Base-by-base conservation (phyloP, 169 alveolate genomes). In the Eimeria acervulina region DNA sequence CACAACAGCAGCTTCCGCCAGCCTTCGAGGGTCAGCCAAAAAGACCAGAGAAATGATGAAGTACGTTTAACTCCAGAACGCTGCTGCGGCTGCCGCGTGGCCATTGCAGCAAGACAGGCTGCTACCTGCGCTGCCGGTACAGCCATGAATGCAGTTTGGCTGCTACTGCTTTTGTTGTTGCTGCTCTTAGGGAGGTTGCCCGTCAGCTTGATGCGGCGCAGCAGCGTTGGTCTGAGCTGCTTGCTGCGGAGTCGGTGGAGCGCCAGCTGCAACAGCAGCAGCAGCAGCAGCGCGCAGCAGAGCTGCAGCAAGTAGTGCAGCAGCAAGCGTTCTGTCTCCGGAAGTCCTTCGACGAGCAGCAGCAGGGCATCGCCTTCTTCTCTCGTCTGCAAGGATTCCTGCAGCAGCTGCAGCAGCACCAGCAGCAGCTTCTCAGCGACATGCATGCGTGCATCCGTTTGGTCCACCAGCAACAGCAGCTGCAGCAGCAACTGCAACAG, bases 321-420 rank as follows among this genome's bases (percentile, higher is more conserved):
- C 80, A 85, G 66, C 93, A 85, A 85, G 81, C 93, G 12, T 38
- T 12, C 40, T 59, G 31, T 26, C 93, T 85, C 8, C 47, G 80
- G 17, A 85, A 61, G 61, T 26, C 93, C 44, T 52, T 85, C 26
- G 47, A 42, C 17, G 93, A 85, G 70, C 93, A 85, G 59, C 93
- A 85, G 80, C 93, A 85, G 80, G 93, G 93, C n/a, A 2, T 59
- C 26, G 93, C 93, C 81, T 85, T 85, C 80, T 85, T 12, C 61
- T 85, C 81, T 5, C 93, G 70, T 40, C 93, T 85, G 61, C 93
- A 85, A 52, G 93, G 80, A 8, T 85, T 85, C 40, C 38, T 85
- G 80, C 93, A 85, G 63, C 93, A 85, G 93, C 81, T 85, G 93
- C 93, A 85, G 93, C 93, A 85, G 93, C 93, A 85, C 44, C 93